phyloP scores from a whole-genome alignment of 2,329 filamentous ascomycete genomes.

The Fusarium nisikadoi region DNA sequence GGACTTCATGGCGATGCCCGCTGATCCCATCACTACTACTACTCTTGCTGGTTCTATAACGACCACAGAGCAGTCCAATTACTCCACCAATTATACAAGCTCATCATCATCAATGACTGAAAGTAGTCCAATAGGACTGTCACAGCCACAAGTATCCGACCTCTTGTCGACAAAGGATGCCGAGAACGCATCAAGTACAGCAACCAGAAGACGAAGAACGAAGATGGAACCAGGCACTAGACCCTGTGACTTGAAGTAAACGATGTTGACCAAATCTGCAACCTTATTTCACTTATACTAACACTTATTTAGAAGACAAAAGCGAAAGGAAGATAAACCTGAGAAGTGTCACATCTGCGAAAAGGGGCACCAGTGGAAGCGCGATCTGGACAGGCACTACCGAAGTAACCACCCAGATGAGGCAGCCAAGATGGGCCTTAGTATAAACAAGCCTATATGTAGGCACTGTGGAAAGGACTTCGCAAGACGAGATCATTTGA shows the following conservation, averaged over 20 bases:
- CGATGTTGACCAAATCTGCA: fast-evolving
- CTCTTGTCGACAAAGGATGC: background rate
- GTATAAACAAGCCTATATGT: background rate
- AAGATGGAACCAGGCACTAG: conserved; percentile 8
- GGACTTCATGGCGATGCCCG: background rate
- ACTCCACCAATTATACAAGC: background rate
- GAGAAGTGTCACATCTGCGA: conserved; percentile 10
- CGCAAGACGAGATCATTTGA: conserved; percentile 16
- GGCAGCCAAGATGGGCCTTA: background rate
- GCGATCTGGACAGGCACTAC: conserved; percentile 15
- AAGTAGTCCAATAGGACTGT: background rate
- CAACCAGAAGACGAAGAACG: background rate
- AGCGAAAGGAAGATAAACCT: conserved; percentile 13
- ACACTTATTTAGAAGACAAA: background rate
- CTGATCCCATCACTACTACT: too few relatives aligned
- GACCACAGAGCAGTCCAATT: background rate
- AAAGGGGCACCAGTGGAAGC: background rate
- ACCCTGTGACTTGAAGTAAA: conserved; percentile 20
- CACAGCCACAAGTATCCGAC: background rate
- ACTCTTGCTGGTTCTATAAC: background rate
- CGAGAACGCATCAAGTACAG: background rate
- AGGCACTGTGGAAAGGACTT: background rate
- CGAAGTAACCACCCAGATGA: background rate
- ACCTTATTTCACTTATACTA: fast-evolving
- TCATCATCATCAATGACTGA: background rate